A percentile compares a stretch with the other conserved stretches of the same genome.
phyloP scores from a whole-genome alignment of 352 stramenopile genomes.

The Bremia lactucae region DNA sequence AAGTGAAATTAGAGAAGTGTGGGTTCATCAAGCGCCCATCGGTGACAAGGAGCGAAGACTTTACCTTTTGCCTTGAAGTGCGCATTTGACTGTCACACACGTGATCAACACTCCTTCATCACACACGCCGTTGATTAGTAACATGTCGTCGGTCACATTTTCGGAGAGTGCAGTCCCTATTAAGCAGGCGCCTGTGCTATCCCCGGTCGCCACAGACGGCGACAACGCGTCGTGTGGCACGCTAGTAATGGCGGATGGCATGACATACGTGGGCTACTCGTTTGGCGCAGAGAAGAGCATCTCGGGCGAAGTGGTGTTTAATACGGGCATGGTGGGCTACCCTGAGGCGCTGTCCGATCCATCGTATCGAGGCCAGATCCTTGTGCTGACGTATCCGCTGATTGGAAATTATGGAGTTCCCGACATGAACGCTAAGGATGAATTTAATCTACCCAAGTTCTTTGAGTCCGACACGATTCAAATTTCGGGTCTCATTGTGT shows the following conservation, averaged over 20 bases:
- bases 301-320: constrained; percentile 96
- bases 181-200: constrained; percentile 17
- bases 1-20: constrained; percentile 4
- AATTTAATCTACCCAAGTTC: constrained; percentile 90
- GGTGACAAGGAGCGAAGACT: constrained; percentile 20
- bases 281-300: constrained; percentile 88
- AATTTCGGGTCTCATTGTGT: constrained; percentile 94
- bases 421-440: constrained; percentile 77
- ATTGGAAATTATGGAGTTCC: constrained; percentile 99
- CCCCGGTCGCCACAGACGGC: constrained; percentile 31
- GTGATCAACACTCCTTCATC: constrained; percentile 6
- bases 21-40: too few relatives aligned
- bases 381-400: constrained; percentile 95
- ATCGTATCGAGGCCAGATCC: constrained; percentile 95
- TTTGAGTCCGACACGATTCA: constrained; percentile 96
- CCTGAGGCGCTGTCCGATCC: constrained; percentile 96
- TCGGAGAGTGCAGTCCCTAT: constrained; percentile 7
- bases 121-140: constrained; percentile 1
- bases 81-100: constrained; percentile 18
- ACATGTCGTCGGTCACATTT: constrained; percentile 32
- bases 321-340: constrained; percentile 98
- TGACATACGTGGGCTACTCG: constrained; percentile 68
- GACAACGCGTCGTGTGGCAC: constrained; percentile 36
- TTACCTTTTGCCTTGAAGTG: constrained; percentile 28
- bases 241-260: constrained; percentile 82